Percentiles rank a stretch among this genome's conserved stretches.
Conservation (phyloP, 2,329 filamentous ascomycete genomes). For the Aureobasidium uvarum region DNA sequence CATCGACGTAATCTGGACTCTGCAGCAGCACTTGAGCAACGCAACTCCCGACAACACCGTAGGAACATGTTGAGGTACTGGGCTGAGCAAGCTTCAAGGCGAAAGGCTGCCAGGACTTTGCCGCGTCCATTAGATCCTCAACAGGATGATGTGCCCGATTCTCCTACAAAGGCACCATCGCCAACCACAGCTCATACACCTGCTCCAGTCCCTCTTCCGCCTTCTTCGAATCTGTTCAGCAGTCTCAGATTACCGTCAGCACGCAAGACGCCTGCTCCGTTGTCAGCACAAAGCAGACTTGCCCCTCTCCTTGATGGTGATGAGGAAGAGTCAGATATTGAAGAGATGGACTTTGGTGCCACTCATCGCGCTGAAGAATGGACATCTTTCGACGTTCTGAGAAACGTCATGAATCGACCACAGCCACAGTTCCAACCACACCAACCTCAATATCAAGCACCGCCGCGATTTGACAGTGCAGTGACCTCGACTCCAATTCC, state of each 20-base stretch:
- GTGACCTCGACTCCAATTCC: slow-evolving; percentile 29
- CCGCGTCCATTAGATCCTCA: not conserved
- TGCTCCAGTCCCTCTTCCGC: not conserved
- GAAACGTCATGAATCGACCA: slow-evolving; percentile 1
- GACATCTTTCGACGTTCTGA: slow-evolving; percentile 41
- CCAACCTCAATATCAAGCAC: not conserved
- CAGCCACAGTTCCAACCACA: not conserved
- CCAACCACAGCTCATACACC: not conserved
- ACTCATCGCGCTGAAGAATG: slow-evolving; percentile 39
- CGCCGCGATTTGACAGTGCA: slow-evolving; percentile 1
- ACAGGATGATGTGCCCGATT: slow-evolving; percentile 27
- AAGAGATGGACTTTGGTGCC: slow-evolving; percentile 33
- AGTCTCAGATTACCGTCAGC: slow-evolving; percentile 26
- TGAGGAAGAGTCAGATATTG: slow-evolving; percentile 10
- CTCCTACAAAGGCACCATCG: not conserved
- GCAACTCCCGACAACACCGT: slow-evolving; percentile 56
- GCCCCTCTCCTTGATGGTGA: not conserved
- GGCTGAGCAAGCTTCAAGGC: slow-evolving; percentile 47
- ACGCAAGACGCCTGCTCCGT: slow-evolving; percentile 17
- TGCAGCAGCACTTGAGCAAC: slow-evolving; percentile 52
- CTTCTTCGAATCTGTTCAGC: slow-evolving; percentile 26
- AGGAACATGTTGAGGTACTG: slow-evolving; percentile 57
- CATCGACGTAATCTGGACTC: slow-evolving; percentile 52
- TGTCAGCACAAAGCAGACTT: slow-evolving; percentile 13
- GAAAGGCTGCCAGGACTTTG: slow-evolving; percentile 28